Evolutionary conservation across 228 moss, liverwort and hornwort genomes (phyloP).

Genomic region (Sphagnum magellanicum): DNA sequence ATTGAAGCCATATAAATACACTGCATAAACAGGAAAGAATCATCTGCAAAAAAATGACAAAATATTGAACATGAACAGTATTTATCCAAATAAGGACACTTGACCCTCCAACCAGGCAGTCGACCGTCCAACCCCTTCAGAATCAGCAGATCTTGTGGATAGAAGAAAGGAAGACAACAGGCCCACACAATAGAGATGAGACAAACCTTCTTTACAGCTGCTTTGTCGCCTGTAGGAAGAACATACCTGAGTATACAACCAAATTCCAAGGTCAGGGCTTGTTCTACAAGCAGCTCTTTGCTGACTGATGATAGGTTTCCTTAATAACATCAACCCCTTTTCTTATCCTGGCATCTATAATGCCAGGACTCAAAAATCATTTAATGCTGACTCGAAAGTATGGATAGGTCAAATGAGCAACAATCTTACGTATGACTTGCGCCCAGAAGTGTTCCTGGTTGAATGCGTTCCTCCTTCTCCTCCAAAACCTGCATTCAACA

Average conservation of each 20-base stretch:
- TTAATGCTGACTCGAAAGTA: no score
- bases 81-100: no score
- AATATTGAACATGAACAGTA: no score
- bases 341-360: no score
- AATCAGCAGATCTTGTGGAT: no score
- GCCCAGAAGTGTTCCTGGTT: slow-evolving; percentile 79
- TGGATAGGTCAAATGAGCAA: not conserved
- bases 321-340: not conserved
- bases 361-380: no score
- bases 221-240: slow-evolving; percentile 82
- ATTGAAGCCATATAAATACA: not conserved
- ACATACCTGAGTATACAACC: slow-evolving; percentile 52
- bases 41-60: no score
- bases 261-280: no score
- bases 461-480: slow-evolving; percentile 91
- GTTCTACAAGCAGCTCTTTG: not conserved
- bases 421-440: slow-evolving; percentile 81
- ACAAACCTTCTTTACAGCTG: slow-evolving; percentile 69
- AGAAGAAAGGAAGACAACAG: no score
- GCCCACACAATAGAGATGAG: not conserved
- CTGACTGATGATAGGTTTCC: no score
- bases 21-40: not conserved
- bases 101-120: no score
- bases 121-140: no score
- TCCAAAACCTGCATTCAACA: slow-evolving; percentile 58